These are phyloP conservation scores for Colletotrichum chrysophilum DNA, from an alignment of 2,329 filamentous ascomycete species.

Conservation along the genomic window DNA sequence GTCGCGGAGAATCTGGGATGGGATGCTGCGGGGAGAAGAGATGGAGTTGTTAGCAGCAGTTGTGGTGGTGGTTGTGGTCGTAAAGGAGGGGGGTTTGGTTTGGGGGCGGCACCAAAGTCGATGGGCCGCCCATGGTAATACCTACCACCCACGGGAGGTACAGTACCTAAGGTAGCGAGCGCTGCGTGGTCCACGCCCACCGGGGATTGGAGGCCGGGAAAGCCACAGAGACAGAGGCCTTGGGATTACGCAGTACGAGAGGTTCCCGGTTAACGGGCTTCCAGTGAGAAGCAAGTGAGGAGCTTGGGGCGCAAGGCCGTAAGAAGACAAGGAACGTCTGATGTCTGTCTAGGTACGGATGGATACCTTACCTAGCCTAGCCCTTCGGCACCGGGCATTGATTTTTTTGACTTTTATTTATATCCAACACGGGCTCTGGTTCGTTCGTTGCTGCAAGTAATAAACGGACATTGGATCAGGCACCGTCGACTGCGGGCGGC, in stretches of 20 bases:
- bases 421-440: not conserved
- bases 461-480: not conserved
- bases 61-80: not conserved
- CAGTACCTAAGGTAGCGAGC: not conserved
- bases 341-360: not conserved
- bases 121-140: not conserved
- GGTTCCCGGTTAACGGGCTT: not conserved
- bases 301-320: not conserved
- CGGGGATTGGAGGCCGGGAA: not conserved
- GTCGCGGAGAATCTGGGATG: not conserved
- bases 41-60: not conserved
- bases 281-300: not conserved
- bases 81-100: slow-evolving; percentile 1
- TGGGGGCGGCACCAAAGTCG: not conserved
- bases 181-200: not conserved
- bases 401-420: not conserved
- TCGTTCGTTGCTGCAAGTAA: not conserved
- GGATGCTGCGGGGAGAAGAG: slow-evolving; percentile 13
- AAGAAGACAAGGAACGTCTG: not conserved
- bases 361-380: not conserved
- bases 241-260: not conserved
- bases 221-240: not conserved
- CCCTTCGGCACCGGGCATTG: not conserved
- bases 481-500: not conserved
- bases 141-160: not conserved